phyloP scores from a whole-genome alignment of 495 filamentous ascomycete genomes.

The Lasiosphaeriaceae sp. region DNA sequence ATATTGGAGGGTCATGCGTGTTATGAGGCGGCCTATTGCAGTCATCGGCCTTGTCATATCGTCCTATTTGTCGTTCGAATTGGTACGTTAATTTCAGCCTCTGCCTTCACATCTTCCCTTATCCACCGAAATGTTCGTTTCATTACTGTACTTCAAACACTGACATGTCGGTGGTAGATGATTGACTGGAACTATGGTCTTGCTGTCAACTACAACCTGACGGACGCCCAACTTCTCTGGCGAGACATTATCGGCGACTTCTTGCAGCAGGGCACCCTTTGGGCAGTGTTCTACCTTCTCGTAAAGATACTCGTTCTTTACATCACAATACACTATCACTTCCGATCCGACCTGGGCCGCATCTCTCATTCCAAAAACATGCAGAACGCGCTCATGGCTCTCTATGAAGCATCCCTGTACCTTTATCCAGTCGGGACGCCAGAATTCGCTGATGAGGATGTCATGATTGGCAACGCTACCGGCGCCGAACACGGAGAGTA shows the following conservation, averaged over 20 bases:
- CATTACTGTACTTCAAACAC: neutral
- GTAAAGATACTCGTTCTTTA: slow-evolving; percentile 71
- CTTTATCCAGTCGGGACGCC: slow-evolving; percentile 25
- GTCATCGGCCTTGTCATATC: slow-evolving; percentile 9
- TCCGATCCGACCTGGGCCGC: slow-evolving; percentile 61
- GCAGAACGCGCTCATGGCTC: slow-evolving; percentile 59
- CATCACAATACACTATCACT: slow-evolving; percentile 80
- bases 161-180: slow-evolving; percentile 1
- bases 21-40: slow-evolving; percentile 19
- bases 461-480: slow-evolving; percentile 27
- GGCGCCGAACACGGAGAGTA: slow-evolving; percentile 21
- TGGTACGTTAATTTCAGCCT: slow-evolving; percentile 1
- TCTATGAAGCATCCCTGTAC: slow-evolving; percentile 66
- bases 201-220: slow-evolving; percentile 5
- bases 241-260: slow-evolving; percentile 19
- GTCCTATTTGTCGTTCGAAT: slow-evolving; percentile 13
- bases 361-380: slow-evolving; percentile 71
- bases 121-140: neutral
- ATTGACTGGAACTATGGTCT: slow-evolving; percentile 9
- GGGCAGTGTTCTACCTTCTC: slow-evolving; percentile 49
- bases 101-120: no score
- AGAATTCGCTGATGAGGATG: slow-evolving; percentile 24
- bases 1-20: slow-evolving; percentile 26
- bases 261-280: slow-evolving; percentile 22
- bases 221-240: slow-evolving; percentile 3